These are phyloP conservation scores for Crucibulum laeve DNA, from an alignment of 768 basidiomycete genomes.

Conservation along the genomic window DNA sequence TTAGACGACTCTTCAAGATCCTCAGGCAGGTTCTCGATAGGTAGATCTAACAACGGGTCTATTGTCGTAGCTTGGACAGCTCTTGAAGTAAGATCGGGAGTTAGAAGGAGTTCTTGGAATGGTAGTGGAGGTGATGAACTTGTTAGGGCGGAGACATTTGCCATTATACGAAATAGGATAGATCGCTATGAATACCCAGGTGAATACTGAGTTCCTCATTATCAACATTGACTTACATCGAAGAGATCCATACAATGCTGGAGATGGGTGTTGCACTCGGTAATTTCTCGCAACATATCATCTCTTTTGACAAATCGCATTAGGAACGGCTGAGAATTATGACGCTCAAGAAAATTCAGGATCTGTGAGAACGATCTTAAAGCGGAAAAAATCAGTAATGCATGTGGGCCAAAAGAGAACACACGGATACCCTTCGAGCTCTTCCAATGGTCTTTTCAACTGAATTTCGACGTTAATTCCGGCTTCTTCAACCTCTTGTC, in stretches of 20 bases:
- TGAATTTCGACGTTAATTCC: constrained; percentile 36
- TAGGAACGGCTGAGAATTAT: constrained; percentile 52
- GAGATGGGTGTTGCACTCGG: constrained; percentile 14
- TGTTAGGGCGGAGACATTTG: constrained; percentile 20
- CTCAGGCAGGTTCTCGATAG: too few relatives aligned
- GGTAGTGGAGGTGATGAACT: constrained; percentile 24
- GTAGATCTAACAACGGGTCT: too few relatives aligned
- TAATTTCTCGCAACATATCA: constrained; percentile 42
- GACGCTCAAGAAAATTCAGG: constrained; percentile 37
- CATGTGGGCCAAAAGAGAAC: background rate
- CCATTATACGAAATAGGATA: constrained; percentile 32
- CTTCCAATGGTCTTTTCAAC: constrained; percentile 40
- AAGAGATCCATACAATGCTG: constrained; percentile 6
- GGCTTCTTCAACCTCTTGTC: constrained; percentile 45
- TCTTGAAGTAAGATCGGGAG: background rate
- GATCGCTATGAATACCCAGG: constrained; percentile 30
- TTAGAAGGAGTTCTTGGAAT: background rate
- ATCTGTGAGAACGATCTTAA: constrained; percentile 31
- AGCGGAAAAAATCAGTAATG: constrained; percentile 3
- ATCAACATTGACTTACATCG: background rate
- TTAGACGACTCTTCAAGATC: too few relatives aligned
- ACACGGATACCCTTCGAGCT: constrained; percentile 35
- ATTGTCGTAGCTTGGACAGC: too few relatives aligned
- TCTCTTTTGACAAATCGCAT: constrained; percentile 60
- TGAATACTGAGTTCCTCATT: constrained; percentile 7